phyloP scores from a whole-genome alignment of 768 basidiomycete genomes.

The Goffeauzyma gilvescens region DNA sequence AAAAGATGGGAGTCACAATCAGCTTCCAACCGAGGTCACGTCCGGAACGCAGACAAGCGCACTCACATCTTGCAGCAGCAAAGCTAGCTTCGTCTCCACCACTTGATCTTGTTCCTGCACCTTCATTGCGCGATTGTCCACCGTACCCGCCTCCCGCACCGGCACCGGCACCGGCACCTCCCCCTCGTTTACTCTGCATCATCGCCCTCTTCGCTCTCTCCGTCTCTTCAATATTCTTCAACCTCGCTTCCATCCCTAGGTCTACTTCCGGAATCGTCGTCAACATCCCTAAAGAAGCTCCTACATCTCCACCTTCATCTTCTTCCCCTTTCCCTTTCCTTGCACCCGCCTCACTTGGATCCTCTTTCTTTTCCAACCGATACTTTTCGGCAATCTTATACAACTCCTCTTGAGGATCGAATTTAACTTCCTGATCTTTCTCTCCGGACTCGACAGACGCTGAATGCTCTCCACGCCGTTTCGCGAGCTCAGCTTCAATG shows the following conservation, averaged over 20 bases:
- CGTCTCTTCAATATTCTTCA: slow-evolving; percentile 92
- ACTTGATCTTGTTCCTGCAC: slow-evolving; percentile 47
- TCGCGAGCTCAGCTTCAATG: slow-evolving; percentile 78
- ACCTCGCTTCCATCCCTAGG: slow-evolving; percentile 88
- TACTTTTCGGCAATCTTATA: slow-evolving; percentile 47
- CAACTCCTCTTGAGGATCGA: slow-evolving; percentile 61
- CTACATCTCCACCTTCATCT: slow-evolving; percentile 76
- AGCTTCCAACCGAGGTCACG: slow-evolving; percentile 4
- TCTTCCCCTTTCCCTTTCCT: slow-evolving; percentile 20
- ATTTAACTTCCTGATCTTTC: slow-evolving; percentile 13
- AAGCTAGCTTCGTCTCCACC: no score
- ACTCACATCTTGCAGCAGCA: slow-evolving; percentile 68
- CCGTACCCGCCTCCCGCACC: slow-evolving; percentile 25
- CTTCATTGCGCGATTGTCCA: slow-evolving; percentile 34
- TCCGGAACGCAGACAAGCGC: neutral
- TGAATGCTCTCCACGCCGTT: slow-evolving; percentile 39
- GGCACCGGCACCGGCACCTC: no score
- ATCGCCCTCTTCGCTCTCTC: slow-evolving; percentile 85
- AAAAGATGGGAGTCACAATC: neutral
- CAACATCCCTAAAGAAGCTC: slow-evolving; percentile 82
- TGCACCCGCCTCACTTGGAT: slow-evolving; percentile 8
- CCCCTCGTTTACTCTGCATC: slow-evolving; percentile 43
- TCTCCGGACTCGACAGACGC: slow-evolving; percentile 24
- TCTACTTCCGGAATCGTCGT: slow-evolving; percentile 97
- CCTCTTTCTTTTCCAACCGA: slow-evolving; percentile 28